These are phyloP conservation scores for Corynespora cassiicola DNA, from an alignment of 2,329 filamentous ascomycete genomes.

Conservation along the genomic window DNA sequence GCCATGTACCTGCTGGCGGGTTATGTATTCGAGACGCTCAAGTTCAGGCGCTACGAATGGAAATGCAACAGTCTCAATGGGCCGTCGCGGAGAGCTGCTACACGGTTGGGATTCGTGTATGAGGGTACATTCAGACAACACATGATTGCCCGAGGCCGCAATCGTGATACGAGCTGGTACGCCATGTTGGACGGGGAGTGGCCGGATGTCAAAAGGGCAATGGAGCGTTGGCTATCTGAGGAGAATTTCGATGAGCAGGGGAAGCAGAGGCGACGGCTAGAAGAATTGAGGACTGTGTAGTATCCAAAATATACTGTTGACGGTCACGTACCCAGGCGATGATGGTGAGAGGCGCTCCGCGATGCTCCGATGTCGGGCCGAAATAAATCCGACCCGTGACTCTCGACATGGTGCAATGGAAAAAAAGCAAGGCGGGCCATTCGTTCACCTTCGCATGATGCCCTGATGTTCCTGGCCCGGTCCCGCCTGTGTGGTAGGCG, in stretches of 20 bases:
- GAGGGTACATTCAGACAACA: slow-evolving; percentile 70
- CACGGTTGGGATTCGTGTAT: slow-evolving; percentile 63
- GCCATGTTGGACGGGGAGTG: slow-evolving; percentile 67
- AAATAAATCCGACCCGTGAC: too few species aligned
- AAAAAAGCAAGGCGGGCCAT: background rate
- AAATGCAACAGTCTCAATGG: slow-evolving; percentile 66
- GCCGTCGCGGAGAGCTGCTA: slow-evolving; percentile 61
- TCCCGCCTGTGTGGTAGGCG: slow-evolving; percentile 24
- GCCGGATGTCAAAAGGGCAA: slow-evolving; percentile 52
- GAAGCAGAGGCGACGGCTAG: slow-evolving; percentile 57
- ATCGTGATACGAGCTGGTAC: slow-evolving; percentile 67
- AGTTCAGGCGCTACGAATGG: slow-evolving; percentile 68
- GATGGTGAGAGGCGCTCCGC: too few species aligned
- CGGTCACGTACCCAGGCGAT: too few species aligned
- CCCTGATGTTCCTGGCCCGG: slow-evolving; percentile 34
- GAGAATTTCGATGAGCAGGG: slow-evolving; percentile 64
- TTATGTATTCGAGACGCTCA: slow-evolving; percentile 59
- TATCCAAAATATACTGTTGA: too few species aligned
- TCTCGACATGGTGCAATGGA: too few species aligned
- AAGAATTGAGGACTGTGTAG: slow-evolving; percentile 39
- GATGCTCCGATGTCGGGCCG: too few species aligned
- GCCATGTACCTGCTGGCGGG: slow-evolving; percentile 62
- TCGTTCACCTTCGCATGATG: slow-evolving; percentile 22
- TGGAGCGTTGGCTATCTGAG: slow-evolving; percentile 62
- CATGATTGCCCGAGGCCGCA: slow-evolving; percentile 63